These are phyloP conservation scores for Ophiostoma australiae DNA, from an alignment of 2,329 filamentous ascomycete species.

Conservation along the genomic window DNA sequence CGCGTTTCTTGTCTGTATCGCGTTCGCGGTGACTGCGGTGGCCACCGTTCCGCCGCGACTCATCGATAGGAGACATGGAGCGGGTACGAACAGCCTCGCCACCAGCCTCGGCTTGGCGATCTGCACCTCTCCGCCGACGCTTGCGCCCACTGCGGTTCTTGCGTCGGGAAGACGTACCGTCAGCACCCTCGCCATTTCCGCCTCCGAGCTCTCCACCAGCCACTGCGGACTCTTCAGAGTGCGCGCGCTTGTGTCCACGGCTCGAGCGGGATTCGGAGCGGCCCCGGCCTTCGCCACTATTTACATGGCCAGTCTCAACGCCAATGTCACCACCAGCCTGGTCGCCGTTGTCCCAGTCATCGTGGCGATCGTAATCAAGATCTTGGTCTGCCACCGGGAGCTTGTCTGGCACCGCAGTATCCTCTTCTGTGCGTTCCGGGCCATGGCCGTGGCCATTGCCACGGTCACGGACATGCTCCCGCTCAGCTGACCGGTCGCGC, in stretches of 20 bases:
- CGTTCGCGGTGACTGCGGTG: slow-evolving; percentile 24
- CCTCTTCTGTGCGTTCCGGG: neutral
- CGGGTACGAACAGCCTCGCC: slow-evolving; percentile 14
- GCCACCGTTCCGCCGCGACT: slow-evolving; percentile 16
- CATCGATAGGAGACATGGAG: slow-evolving; percentile 23
- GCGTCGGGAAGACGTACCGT: neutral
- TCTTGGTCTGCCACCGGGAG: slow-evolving; percentile 10
- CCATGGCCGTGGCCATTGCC: slow-evolving; percentile 30
- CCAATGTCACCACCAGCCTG: neutral
- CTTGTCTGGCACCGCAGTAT: slow-evolving; percentile 8
- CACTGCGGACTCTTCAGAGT: slow-evolving; percentile 15
- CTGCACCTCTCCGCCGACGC: slow-evolving; percentile 20
- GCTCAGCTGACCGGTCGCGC: neutral
- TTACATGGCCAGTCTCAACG: neutral
- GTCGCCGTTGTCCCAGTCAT: slow-evolving; percentile 17
- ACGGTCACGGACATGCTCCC: slow-evolving; percentile 14
- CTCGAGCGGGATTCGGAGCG: slow-evolving; percentile 24
- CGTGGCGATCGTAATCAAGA: slow-evolving; percentile 23
- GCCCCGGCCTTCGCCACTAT: slow-evolving; percentile 4
- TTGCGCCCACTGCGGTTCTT: slow-evolving; percentile 22
- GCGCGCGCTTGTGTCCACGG: slow-evolving; percentile 26
- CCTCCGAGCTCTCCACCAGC: neutral
- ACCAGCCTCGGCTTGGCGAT: neutral
- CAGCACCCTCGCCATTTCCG: slow-evolving; percentile 6
- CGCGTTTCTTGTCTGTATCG: slow-evolving; percentile 34